phyloP scores from a whole-genome alignment of 2,329 filamentous ascomycete species.

The Calonectria naviculata region DNA sequence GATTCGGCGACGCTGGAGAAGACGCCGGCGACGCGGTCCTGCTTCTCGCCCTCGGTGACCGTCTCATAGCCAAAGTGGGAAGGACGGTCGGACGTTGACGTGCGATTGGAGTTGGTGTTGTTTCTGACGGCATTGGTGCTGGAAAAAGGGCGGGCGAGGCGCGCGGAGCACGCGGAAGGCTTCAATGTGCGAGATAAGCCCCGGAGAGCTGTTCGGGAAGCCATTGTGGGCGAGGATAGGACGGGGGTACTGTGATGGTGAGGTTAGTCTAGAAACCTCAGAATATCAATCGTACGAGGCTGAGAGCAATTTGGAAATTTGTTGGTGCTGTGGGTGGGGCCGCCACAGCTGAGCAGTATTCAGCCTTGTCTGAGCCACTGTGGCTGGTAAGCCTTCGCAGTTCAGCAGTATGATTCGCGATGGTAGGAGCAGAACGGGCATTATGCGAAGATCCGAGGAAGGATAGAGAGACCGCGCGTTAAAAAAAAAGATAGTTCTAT shows the following conservation, averaged over 20 bases:
- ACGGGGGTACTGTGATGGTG: slow-evolving; percentile 23
- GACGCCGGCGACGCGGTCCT: slow-evolving; percentile 78
- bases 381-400: slow-evolving; percentile 25
- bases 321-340: slow-evolving; percentile 25
- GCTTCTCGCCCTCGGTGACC: slow-evolving; percentile 83
- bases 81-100: slow-evolving; percentile 60
- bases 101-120: slow-evolving; percentile 30
- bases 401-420: not conserved
- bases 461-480: too few relatives aligned
- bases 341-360: not conserved
- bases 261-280: slow-evolving; percentile 31
- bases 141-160: slow-evolving; percentile 42
- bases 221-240: slow-evolving; percentile 37
- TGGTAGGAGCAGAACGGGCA: not conserved
- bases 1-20: slow-evolving; percentile 95
- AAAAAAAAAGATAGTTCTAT: too few relatives aligned
- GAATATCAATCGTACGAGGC: slow-evolving; percentile 39
- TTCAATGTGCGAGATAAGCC: slow-evolving; percentile 39
- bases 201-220: slow-evolving; percentile 43
- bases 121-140: slow-evolving; percentile 40
- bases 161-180: slow-evolving; percentile 23
- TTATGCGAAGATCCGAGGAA: too few relatives aligned
- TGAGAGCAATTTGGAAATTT: slow-evolving; percentile 40
- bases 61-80: slow-evolving; percentile 95
- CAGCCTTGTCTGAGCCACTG: slow-evolving; percentile 38